phyloP scores from a whole-genome alignment of 108 stramenopile species.

The Parmales sp. region DNA sequence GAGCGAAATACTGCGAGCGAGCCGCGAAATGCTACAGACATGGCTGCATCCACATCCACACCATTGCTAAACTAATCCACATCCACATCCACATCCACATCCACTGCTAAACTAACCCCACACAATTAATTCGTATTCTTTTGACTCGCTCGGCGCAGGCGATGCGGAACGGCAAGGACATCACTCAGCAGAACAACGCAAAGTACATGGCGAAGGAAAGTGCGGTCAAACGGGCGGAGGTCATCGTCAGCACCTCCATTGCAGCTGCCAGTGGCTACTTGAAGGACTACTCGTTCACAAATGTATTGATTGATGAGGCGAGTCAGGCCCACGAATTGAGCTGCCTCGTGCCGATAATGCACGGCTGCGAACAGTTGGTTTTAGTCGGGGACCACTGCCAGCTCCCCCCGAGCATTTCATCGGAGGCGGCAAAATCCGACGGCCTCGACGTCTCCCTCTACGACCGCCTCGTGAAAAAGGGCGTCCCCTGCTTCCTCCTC shows the following conservation, averaged over 20 bases:
- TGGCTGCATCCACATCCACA: no score
- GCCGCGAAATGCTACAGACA: no score
- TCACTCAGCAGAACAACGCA: background rate
- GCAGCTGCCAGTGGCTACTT: constrained; percentile 27
- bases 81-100: no score
- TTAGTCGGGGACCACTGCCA: constrained; percentile 27
- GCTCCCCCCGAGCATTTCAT: constrained; percentile 25
- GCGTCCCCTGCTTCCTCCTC: constrained; percentile 44
- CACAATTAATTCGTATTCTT: no score
- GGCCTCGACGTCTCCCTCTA: constrained; percentile 49
- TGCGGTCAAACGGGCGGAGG: constrained; percentile 44
- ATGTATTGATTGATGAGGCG: constrained; percentile 32
- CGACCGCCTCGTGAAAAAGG: constrained; percentile 46
- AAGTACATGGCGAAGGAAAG: background rate
- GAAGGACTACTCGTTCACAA: background rate
- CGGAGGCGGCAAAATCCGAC: constrained; percentile 39
- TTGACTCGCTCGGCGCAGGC: no score
- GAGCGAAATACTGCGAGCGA: background rate
- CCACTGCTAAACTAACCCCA: no score
- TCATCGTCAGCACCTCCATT: constrained; percentile 48
- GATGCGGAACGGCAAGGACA: background rate
- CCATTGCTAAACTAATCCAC: no score
- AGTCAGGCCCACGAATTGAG: constrained; percentile 22
- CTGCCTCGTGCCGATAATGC: constrained; percentile 19
- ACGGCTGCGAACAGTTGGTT: constrained; percentile 12